Conservation (phyloP, 805 yeast species). For the Candida pseudofarinosa region DNA sequence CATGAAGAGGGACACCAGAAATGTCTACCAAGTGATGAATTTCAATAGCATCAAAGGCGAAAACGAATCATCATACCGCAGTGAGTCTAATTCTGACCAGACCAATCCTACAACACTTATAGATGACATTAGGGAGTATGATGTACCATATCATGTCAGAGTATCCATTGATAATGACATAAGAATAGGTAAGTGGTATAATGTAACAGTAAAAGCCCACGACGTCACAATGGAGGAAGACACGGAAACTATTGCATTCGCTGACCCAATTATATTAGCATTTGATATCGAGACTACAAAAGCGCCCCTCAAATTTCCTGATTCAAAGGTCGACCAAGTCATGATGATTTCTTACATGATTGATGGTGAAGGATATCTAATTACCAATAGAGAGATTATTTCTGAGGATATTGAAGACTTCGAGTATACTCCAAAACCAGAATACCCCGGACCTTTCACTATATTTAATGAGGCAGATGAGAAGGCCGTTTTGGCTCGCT, state of each 20-base stretch:
- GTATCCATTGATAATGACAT: constrained; percentile 87
- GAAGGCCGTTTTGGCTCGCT: constrained; percentile 63
- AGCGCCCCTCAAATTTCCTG: constrained; percentile 95
- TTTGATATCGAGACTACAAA: constrained; percentile 98
- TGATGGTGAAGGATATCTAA: constrained; percentile 92
- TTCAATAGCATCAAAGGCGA: constrained; percentile 30
- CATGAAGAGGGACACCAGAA: constrained; percentile 56
- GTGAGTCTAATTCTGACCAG: constrained; percentile 7
- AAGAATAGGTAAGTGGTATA: constrained; percentile 95
- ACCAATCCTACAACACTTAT: constrained; percentile 61
- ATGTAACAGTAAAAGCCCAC: constrained; percentile 62
- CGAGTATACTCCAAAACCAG: constrained; percentile 96
- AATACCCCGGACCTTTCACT: constrained; percentile 84
- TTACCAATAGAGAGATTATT: constrained; percentile 91
- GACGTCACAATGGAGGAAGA: constrained; percentile 53
- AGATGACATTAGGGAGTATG: constrained; percentile 86
- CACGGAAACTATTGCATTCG: constrained; percentile 80
- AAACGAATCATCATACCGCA: constrained; percentile 20
- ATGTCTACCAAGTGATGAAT: constrained; percentile 59
- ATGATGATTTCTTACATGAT: constrained; percentile 99
- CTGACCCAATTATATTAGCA: constrained; percentile 95
- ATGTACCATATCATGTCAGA: constrained; percentile 94
- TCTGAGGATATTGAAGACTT: constrained; percentile 94
- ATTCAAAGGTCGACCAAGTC: constrained; percentile 80
- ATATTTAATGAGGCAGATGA: constrained; percentile 90